phyloP scores from a whole-genome alignment of 495 filamentous ascomycete genomes.

The Tuber melanosporum region DNA sequence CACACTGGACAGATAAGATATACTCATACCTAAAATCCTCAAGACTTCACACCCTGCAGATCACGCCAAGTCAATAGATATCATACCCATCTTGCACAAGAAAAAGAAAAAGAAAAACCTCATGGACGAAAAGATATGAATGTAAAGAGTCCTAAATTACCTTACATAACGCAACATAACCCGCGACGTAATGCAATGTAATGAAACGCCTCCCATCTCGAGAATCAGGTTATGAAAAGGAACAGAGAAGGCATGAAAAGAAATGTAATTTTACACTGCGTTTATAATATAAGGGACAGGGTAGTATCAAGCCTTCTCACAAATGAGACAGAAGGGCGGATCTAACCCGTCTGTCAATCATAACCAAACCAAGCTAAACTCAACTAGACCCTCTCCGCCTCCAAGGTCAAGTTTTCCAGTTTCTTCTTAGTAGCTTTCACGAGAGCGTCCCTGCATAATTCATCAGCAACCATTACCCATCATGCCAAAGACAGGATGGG shows the following conservation, averaged over 20 bases:
- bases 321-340: neutral
- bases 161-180: neutral
- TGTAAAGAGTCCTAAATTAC: neutral
- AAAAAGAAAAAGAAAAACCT: neutral
- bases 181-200: neutral
- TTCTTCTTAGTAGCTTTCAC: slow-evolving; percentile 40
- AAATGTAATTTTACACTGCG: neutral
- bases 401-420: slow-evolving; percentile 28
- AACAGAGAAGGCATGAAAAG: neutral
- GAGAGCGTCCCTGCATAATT: slow-evolving; percentile 23
- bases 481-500: neutral
- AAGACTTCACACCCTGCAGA: neutral
- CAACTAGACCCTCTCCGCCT: slow-evolving; percentile 25
- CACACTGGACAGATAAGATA: neutral
- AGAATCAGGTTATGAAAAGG: neutral
- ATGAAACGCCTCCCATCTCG: neutral
- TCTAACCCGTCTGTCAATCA: neutral
- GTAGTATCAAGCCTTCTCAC: neutral
- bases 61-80: neutral
- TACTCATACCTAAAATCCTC: neutral
- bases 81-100: neutral
- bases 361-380: neutral
- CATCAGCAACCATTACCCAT: slow-evolving; percentile 15
- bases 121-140: neutral
- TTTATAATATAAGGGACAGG: neutral